Evolutionary conservation across 2,329 filamentous ascomycete genomes (phyloP).

Genomic region (Trichoderma sp.): DNA sequence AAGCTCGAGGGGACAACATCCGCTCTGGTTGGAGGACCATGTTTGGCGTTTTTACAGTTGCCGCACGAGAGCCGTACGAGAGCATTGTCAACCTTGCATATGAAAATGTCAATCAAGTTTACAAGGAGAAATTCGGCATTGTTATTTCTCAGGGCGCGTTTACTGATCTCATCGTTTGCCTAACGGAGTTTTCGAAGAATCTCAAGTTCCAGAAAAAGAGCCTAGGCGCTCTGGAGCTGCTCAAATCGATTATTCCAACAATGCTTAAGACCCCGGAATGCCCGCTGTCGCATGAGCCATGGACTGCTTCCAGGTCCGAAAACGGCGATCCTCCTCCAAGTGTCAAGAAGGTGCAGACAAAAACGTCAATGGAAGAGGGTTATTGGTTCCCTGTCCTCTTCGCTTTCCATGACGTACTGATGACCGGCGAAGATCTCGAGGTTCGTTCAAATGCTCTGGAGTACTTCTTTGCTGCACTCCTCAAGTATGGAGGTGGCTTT

Average conservation of each 20-base stretch:
- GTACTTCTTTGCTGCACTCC: conserved; percentile 93
- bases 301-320: neutral
- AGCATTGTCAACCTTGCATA: conserved; percentile 95
- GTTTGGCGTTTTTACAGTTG: conserved; percentile 98
- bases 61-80: conserved; percentile 88
- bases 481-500: conserved; percentile 87
- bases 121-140: conserved; percentile 91
- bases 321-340: conserved; percentile 40
- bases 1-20: conserved; percentile 93
- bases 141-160: conserved; percentile 97
- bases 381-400: conserved; percentile 99
- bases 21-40: conserved; percentile 98
- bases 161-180: conserved; percentile 89
- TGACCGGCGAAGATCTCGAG: conserved; percentile 98
- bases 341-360: conserved; percentile 57
- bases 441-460: conserved; percentile 87
- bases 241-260: conserved; percentile 89
- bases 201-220: conserved; percentile 98
- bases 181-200: conserved; percentile 99
- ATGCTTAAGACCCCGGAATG: conserved; percentile 97
- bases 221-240: conserved; percentile 86
- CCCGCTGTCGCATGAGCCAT: conserved; percentile 63
- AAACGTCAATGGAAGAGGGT: conserved; percentile 90
- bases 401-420: conserved; percentile 96
- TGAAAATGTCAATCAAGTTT: conserved; percentile 93